Conservation (phyloP, 495 filamentous ascomycete genomes). For the Tuber umbilicatum region DNA sequence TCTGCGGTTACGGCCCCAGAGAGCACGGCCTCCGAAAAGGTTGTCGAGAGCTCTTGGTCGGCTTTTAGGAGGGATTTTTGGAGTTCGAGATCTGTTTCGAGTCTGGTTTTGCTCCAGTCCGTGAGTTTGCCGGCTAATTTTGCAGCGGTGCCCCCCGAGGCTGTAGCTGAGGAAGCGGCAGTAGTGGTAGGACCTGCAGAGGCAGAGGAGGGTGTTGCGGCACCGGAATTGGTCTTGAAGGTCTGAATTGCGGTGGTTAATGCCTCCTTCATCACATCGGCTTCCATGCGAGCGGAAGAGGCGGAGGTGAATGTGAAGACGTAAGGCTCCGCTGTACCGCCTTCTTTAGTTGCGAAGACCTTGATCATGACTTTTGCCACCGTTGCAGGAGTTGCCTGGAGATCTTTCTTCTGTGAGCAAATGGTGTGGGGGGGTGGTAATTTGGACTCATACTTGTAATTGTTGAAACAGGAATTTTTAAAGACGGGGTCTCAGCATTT, state of each 20-base stretch:
- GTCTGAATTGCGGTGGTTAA: constrained; percentile 70
- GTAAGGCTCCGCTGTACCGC: constrained; percentile 55
- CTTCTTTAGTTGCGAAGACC: constrained; percentile 63
- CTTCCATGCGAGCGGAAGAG: constrained; percentile 66
- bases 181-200: constrained; percentile 45
- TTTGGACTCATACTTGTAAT: constrained; percentile 62
- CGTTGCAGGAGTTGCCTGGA: constrained; percentile 83
- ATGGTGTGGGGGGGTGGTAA: neutral
- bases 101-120: constrained; percentile 54
- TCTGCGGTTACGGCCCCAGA: constrained; percentile 67
- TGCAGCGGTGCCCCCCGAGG: constrained; percentile 48
- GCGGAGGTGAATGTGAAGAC: constrained; percentile 81
- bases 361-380: constrained; percentile 84
- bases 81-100: constrained; percentile 67
- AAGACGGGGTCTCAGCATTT: constrained; percentile 50
- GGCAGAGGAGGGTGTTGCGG: constrained; percentile 43
- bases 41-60: constrained; percentile 62
- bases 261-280: constrained; percentile 71
- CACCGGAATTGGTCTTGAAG: constrained; percentile 52
- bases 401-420: constrained; percentile 49
- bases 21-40: constrained; percentile 77
- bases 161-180: constrained; percentile 44
- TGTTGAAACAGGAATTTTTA: constrained; percentile 63
- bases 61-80: constrained; percentile 80
- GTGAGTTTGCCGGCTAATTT: constrained; percentile 45